A percentile compares a stretch with the other conserved stretches of the same genome.
Evolutionary conservation across 805 yeast genomes (phyloP).

Genomic region (Lachancea cidri): DNA sequence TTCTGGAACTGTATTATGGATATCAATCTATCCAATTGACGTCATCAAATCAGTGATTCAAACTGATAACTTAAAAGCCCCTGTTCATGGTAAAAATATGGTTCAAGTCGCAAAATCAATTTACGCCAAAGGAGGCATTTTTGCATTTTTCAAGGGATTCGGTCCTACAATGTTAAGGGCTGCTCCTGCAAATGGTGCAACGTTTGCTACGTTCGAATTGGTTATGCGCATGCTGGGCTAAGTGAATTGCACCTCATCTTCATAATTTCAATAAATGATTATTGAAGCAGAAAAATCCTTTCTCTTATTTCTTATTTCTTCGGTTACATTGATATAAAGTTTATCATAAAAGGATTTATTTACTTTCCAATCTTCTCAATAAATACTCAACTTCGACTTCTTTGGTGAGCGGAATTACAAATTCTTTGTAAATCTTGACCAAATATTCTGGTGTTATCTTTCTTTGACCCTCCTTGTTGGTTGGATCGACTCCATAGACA

Average conservation of each 20-base stretch:
- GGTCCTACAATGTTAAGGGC: constrained; percentile 91
- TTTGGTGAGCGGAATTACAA: constrained; percentile 90
- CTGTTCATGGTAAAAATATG: constrained; percentile 51
- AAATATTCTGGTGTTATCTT: constrained; percentile 79
- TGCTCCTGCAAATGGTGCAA: constrained; percentile 97
- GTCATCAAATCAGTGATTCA: constrained; percentile 88
- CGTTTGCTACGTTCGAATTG: constrained; percentile 89
- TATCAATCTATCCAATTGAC: constrained; percentile 79
- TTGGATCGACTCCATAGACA: constrained; percentile 85
- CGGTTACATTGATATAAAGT: not conserved
- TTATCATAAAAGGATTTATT: not conserved
- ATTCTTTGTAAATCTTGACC: constrained; percentile 78
- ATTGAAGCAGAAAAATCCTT: too few species aligned
- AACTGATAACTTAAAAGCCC: constrained; percentile 38
- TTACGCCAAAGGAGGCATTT: constrained; percentile 52
- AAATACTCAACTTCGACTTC: constrained; percentile 92
- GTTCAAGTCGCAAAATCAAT: constrained; percentile 51
- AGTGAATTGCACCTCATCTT: not conserved
- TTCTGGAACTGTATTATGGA: constrained; percentile 89
- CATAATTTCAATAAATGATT: not conserved
- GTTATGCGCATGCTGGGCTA: constrained; percentile 68
- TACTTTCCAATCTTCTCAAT: constrained; percentile 72
- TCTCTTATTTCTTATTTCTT: not conserved
- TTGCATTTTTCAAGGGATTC: constrained; percentile 86
- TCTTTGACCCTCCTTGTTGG: constrained; percentile 64